Evolutionary conservation across 1,284 basidiomycete species (phyloP).

Genomic region (Blastosporella zonata): DNA sequence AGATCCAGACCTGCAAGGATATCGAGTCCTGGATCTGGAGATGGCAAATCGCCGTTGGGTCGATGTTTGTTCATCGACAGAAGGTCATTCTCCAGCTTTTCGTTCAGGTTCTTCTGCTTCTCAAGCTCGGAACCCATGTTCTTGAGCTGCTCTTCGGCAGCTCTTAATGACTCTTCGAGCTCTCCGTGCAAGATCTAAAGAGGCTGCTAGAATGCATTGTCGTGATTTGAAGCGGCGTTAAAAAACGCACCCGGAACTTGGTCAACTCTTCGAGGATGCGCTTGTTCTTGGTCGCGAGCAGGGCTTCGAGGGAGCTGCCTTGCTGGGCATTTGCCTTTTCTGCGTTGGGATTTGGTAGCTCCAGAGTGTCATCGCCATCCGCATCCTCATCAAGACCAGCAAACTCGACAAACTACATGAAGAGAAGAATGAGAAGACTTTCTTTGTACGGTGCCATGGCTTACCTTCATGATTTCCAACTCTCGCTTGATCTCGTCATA

Average conservation of each 20-base stretch:
- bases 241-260: conserved; percentile 71
- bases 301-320: conserved; percentile 83
- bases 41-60: conserved; percentile 29
- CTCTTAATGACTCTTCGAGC: conserved; percentile 65
- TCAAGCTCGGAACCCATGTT: conserved; percentile 65
- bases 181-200: conserved; percentile 79
- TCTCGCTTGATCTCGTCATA: conserved; percentile 97
- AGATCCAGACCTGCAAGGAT: conserved; percentile 73
- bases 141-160: conserved; percentile 58
- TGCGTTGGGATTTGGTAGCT: conserved; percentile 83
- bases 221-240: neutral
- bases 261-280: conserved; percentile 93
- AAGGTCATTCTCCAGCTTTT: conserved; percentile 90
- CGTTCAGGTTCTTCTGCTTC: conserved; percentile 78
- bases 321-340: conserved; percentile 74
- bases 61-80: conserved; percentile 69
- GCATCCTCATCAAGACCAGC: conserved; percentile 76
- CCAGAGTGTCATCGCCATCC: conserved; percentile 46
- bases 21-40: conserved; percentile 35
- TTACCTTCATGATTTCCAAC: conserved; percentile 94
- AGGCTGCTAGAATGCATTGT: neutral
- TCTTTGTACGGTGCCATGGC: conserved; percentile 13
- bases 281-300: conserved; percentile 93
- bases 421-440: too few relatives aligned
- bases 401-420: conserved; percentile 85